phyloP scores from a whole-genome alignment of 345 rosid genomes.

The Syzygium grande region DNA sequence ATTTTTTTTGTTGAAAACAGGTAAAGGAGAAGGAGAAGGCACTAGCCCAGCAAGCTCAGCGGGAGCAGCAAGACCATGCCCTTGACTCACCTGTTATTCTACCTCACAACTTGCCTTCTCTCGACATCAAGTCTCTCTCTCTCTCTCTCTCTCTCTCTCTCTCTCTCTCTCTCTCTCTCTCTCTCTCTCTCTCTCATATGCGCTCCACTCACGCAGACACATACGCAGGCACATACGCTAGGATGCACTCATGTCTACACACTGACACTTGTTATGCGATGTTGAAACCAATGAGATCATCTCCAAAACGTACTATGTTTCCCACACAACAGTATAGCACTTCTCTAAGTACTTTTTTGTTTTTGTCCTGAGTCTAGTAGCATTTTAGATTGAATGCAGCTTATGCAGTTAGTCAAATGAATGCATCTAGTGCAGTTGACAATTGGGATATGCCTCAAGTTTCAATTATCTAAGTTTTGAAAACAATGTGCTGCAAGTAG shows the following conservation, averaged over 20 bases:
- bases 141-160: neutral
- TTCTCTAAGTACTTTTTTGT: neutral
- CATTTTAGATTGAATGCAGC: neutral
- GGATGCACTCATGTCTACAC: neutral
- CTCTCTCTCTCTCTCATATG: neutral
- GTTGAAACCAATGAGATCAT: neutral
- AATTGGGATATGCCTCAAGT: neutral
- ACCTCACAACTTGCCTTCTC: neutral
- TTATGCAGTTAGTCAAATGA: neutral
- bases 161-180: neutral
- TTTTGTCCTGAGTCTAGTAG: neutral
- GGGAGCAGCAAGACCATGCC: neutral
- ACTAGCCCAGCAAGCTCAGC: neutral
- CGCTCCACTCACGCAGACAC: neutral
- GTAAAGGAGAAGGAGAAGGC: slow-evolving; percentile 1
- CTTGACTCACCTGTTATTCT: neutral
- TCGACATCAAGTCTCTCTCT: neutral
- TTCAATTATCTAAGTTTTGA: neutral
- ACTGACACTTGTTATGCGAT: neutral
- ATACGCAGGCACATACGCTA: neutral
- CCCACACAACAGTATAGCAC: neutral
- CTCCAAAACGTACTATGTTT: neutral
- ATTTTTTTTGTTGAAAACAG: neutral
- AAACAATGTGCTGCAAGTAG: neutral
- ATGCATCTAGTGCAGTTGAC: neutral